Percentiles rank a stretch among this genome's conserved stretches.
Conservation (phyloP, 768 basidiomycete species). For the Artomyces pyxidatus region DNA sequence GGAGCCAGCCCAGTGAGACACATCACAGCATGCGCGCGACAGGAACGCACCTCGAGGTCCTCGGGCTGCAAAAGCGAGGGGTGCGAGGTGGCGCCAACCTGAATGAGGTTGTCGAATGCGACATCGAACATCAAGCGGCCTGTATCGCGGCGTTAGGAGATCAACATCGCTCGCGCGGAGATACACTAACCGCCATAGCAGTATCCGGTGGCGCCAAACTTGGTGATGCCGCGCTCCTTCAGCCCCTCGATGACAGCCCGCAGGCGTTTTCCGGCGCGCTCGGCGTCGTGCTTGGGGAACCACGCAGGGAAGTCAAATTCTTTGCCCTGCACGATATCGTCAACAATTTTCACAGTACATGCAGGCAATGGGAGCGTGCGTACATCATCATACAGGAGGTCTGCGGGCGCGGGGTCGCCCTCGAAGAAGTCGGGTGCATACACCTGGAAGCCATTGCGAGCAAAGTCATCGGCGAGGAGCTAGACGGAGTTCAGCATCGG, state of each 20-base stretch:
- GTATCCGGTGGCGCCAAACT: constrained; percentile 23
- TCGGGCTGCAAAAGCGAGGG: constrained; percentile 35
- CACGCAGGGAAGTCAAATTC: background rate
- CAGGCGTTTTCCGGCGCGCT: constrained; percentile 12
- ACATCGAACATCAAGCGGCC: constrained; percentile 23
- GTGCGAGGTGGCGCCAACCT: constrained; percentile 37
- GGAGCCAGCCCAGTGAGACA: background rate
- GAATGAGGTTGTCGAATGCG: constrained; percentile 31
- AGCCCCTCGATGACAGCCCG: constrained; percentile 21
- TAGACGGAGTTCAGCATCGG: constrained; percentile 10
- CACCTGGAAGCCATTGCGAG: constrained; percentile 28
- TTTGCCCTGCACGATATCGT: background rate
- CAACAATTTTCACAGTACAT: background rate
- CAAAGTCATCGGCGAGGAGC: constrained; percentile 38
- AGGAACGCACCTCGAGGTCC: constrained; percentile 32
- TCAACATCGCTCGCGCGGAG: background rate
- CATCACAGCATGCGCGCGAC: too few species aligned
- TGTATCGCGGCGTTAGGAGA: background rate
- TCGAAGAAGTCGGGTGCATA: constrained; percentile 13
- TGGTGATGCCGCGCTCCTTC: constrained; percentile 23
- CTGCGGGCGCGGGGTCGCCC: constrained; percentile 20
- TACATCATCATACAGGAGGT: constrained; percentile 16
- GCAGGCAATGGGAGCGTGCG: background rate
- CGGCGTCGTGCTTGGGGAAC: constrained; percentile 13
- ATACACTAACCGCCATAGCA: constrained; percentile 18